Conservation (phyloP, 2,329 filamentous ascomycete genomes). For the Verticillium dahliae region DNA sequence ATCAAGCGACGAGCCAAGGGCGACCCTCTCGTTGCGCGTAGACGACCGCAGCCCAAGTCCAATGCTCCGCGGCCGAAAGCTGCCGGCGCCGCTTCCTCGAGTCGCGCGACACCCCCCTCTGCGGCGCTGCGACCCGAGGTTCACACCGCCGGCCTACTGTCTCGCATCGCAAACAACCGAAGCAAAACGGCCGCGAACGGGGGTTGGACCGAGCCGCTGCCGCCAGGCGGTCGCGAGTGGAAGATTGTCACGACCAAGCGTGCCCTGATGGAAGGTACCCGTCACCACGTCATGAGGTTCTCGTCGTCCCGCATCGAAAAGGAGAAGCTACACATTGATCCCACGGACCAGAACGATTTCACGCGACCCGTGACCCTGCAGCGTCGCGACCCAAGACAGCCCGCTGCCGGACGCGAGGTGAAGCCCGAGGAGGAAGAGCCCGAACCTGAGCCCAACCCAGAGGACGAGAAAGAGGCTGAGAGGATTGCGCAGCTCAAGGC, state of each 20-base stretch:
- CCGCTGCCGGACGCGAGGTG: constrained; percentile 54
- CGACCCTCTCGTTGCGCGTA: constrained; percentile 60
- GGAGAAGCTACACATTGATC: constrained; percentile 58
- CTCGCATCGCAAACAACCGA: neutral
- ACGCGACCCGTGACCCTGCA: constrained; percentile 83
- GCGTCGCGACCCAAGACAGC: constrained; percentile 75
- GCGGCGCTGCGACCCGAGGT: neutral
- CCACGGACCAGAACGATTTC: constrained; percentile 68
- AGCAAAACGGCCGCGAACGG: constrained; percentile 25
- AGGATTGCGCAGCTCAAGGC: constrained; percentile 64
- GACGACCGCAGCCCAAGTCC: constrained; percentile 34
- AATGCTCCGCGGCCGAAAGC: neutral
- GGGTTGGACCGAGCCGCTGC: constrained; percentile 52
- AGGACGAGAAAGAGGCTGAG: constrained; percentile 55
- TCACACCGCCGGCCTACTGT: neutral
- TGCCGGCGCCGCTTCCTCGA: neutral
- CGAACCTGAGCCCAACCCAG: constrained; percentile 28
- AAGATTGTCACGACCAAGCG: constrained; percentile 74
- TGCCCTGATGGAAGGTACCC: constrained; percentile 69
- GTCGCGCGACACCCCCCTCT: neutral
- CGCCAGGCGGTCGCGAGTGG: constrained; percentile 36
- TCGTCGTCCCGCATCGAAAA: constrained; percentile 43
- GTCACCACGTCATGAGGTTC: constrained; percentile 84
- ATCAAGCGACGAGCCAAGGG: constrained; percentile 37
- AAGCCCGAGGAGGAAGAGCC: constrained; percentile 45